Base-by-base conservation (phyloP, 805 yeast species). In the Tetrapisispora arboricola region DNA sequence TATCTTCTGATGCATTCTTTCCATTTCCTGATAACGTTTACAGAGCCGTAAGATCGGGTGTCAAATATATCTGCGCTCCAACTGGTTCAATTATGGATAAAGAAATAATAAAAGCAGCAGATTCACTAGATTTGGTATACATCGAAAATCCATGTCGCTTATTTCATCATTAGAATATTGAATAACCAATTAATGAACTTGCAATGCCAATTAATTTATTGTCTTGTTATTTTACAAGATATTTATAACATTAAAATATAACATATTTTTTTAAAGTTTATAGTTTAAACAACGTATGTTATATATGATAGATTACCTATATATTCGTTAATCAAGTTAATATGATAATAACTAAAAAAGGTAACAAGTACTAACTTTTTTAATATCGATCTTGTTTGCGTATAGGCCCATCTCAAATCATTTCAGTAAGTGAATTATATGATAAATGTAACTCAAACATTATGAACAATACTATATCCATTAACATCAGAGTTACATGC, bases 21-120 rank as follows among this genome's bases (percentile, higher is more conserved):
- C 98, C 98, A 67, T 92, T 92, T 90, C 92, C 97, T 50, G 98
- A 92, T 67, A 92, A 92, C 61, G 95, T 92, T 54, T 87, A 88
- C 78, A 80, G 98, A 66, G 97, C 97, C 49, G 96, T 80, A 40
- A 79, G 85, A 72, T 81, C 94, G n/a, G 98, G 98, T 64, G 98
- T 88, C 54, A 86, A 85, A 66, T 92, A 71, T 70, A 74, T 92
- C 60, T 94, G 95, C 56, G 98, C 98, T 40, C 95, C 98, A 44
- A 77, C 94, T 39, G 98, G 98, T 44, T 86, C 96, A 19, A 96
- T 92, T 48, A 90, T 86, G 86, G 98, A 92, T 69, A 80, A 84
- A 71, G 95, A 88, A 43, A 98, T 92, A 35, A 78, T 90, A 49
- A 86, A 78, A 46, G 96, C 97, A 48, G 98, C 97, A 49, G 95